Percentiles rank a stretch among this genome's conserved stretches.
These are phyloP conservation scores for Coccomyxa sp. DNA, from an alignment of 139 green algal species.

Conservation along the genomic window DNA sequence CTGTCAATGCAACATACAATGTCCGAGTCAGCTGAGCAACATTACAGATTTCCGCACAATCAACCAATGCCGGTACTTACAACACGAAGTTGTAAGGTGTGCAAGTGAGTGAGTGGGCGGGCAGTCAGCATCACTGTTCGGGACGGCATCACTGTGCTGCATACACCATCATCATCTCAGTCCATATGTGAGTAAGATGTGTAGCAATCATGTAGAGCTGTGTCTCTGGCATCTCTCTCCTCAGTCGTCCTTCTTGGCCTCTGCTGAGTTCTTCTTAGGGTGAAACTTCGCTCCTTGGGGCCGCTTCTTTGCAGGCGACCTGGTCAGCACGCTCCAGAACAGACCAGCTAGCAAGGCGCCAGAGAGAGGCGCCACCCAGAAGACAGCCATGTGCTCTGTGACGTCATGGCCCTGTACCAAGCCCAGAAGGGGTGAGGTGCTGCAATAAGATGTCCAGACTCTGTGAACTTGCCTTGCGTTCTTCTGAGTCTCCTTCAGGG, in stretches of 20 bases:
- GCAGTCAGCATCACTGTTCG: too few relatives aligned
- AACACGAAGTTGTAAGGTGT: too few relatives aligned
- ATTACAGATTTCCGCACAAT: too few relatives aligned
- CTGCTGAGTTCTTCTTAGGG: not conserved
- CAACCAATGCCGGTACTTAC: too few relatives aligned
- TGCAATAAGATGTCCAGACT: too few relatives aligned
- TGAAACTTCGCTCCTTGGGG: not conserved
- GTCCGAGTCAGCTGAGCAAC: too few relatives aligned
- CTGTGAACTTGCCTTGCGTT: too few relatives aligned
- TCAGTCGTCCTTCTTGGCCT: not conserved
- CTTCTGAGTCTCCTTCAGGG: too few relatives aligned
- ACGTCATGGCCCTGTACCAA: not conserved
- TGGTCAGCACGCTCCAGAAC: conserved; percentile 6
- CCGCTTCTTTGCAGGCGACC: not conserved
- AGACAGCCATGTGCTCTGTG: conserved; percentile 7
- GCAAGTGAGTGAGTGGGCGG: too few relatives aligned
- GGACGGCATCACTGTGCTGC: not conserved
- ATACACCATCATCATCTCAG: not conserved
- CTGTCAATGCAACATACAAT: too few relatives aligned
- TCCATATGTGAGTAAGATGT: too few relatives aligned
- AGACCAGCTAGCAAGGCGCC: conserved; percentile 9
- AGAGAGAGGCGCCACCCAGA: conserved; percentile 9
- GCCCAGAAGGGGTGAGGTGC: too few relatives aligned
- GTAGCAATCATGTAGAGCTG: not conserved
- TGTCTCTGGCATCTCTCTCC: not conserved